A percentile compares a stretch with the other conserved stretches of the same genome.
Conservation (phyloP, 164 flowering plant species). For the Dillenia turbinata region DNA sequence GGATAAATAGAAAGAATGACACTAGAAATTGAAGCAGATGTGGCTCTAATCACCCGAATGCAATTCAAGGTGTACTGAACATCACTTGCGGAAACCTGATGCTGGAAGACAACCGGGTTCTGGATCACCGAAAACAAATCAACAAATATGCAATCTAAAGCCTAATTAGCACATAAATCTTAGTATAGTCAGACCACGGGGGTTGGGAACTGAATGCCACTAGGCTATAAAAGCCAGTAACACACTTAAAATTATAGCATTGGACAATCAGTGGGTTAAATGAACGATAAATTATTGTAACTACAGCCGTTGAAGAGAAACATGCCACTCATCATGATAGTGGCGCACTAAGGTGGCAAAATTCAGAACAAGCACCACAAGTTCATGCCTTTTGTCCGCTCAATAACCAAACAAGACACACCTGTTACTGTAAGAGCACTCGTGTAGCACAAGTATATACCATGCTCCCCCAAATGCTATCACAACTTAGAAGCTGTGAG, state of each 20-base stretch:
- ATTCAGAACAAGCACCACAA: too few relatives aligned
- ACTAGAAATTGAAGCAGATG: neutral
- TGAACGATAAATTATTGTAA: too few relatives aligned
- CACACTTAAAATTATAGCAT: too few relatives aligned
- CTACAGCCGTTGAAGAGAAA: too few relatives aligned
- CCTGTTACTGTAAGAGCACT: conserved; percentile 38
- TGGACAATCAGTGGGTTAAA: too few relatives aligned
- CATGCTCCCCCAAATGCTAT: conserved; percentile 55
- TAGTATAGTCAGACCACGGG: too few relatives aligned
- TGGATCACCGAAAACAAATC: conserved; percentile 9
- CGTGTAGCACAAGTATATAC: conserved; percentile 56
- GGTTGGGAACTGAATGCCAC: too few relatives aligned
- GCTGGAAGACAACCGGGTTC: conserved; percentile 76
- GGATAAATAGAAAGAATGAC: neutral
- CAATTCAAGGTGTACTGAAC: conserved; percentile 62
- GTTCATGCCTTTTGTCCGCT: neutral
- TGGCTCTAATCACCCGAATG: conserved; percentile 56
- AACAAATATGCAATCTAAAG: too few relatives aligned
- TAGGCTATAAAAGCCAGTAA: too few relatives aligned
- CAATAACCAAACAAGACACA: conserved; percentile 9
- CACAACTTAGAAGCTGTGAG: conserved; percentile 35
- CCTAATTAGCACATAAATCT: too few relatives aligned
- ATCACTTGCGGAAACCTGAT: conserved; percentile 71
- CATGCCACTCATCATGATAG: too few relatives aligned
- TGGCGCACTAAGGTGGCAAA: too few relatives aligned